phyloP scores from a whole-genome alignment of 2,329 filamentous ascomycete species.

The Calonectria hongkongensis region DNA sequence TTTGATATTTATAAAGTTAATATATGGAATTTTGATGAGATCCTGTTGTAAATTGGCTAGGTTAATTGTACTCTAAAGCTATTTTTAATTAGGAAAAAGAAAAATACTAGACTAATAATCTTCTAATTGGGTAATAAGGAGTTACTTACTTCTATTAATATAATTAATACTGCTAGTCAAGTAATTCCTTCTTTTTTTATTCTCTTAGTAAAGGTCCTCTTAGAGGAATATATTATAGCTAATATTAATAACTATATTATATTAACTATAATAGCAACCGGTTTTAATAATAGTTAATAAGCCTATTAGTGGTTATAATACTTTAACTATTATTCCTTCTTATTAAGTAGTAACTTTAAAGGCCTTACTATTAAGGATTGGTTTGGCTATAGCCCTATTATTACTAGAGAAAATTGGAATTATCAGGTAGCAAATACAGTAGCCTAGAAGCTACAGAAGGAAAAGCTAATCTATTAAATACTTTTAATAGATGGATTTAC shows the following conservation, averaged over 20 bases:
- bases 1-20: too few species aligned
- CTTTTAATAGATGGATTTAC: constrained; percentile 29
- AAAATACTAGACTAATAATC: too few species aligned
- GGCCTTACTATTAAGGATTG: not conserved
- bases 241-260: constrained; percentile 6
- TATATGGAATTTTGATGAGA: too few species aligned
- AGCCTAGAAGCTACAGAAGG: not conserved
- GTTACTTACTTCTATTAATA: constrained; percentile 8
- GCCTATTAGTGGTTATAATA: constrained; percentile 12
- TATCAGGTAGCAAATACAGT: not conserved
- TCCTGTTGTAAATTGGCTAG: too few species aligned
- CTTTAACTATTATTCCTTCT: constrained; percentile 23
- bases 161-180: not conserved
- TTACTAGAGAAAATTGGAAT: not conserved
- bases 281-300: constrained; percentile 8
- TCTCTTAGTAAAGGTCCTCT: not conserved
- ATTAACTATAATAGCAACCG: not conserved
- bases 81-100: too few species aligned
- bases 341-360: not conserved
- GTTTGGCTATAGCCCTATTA: constrained; percentile 1
- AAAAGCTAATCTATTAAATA: not conserved
- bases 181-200: constrained; percentile 23
- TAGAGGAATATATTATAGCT: constrained; percentile 26
- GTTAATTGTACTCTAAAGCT: too few species aligned
- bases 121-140: constrained; percentile 11